Evolutionary conservation across 306 rosid genomes (phyloP).

Genomic region (Styphnolobium japonicum): DNA sequence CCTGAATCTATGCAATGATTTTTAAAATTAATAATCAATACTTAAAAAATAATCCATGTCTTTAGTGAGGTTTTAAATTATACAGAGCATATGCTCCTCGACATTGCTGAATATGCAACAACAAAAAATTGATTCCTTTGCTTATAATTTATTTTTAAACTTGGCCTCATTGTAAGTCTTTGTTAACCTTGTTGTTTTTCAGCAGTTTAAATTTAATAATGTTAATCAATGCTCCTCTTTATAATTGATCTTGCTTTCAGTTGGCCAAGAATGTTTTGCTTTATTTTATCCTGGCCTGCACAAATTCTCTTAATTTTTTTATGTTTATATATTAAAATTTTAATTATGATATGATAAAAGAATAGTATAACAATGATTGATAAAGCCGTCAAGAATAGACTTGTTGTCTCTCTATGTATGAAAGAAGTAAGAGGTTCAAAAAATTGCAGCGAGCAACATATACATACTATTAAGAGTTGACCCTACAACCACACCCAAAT

Average conservation of each 20-base stretch:
- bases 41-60: neutral
- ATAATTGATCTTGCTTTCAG: no score
- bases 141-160: neutral
- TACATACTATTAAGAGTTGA: conserved; percentile 24
- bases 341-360: no score
- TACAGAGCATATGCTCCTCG: neutral
- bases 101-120: neutral
- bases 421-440: conserved; percentile 5
- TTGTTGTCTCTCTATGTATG: neutral
- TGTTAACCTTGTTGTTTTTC: no score
- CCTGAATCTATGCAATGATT: neutral
- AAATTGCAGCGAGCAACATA: conserved; percentile 1
- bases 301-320: no score
- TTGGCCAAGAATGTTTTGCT: no score
- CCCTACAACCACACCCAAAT: conserved; percentile 35
- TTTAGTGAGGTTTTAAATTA: neutral
- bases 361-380: neutral
- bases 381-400: conserved; percentile 33
- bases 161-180: no score
- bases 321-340: no score
- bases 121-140: no score
- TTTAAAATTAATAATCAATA: neutral
- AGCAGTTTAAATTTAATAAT: no score
- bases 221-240: neutral
- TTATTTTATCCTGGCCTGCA: no score